These are phyloP conservation scores for Chenopodium suecicum DNA, from an alignment of 148 eudicot species.

Conservation along the genomic window DNA sequence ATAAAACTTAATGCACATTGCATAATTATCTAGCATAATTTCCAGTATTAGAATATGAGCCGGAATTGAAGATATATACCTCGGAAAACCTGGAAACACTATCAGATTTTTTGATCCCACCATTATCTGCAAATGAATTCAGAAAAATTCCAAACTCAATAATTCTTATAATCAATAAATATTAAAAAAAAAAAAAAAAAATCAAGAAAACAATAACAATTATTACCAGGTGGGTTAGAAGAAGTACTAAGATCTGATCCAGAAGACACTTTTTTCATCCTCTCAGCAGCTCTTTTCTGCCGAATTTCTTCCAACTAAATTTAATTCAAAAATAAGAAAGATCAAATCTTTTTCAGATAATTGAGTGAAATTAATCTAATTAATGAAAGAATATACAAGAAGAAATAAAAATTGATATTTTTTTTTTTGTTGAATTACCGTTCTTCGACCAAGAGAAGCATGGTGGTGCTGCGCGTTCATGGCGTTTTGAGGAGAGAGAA, in stretches of 20 bases:
- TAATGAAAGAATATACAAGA: neutral
- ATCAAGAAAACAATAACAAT: neutral
- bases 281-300: conserved; percentile 88
- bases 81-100: conserved; percentile 35
- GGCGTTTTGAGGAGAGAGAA: conserved; percentile 9
- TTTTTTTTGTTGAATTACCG: conserved; percentile 34
- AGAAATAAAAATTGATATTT: neutral
- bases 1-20: neutral
- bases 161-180: neutral
- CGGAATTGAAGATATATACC: conserved; percentile 12
- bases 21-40: neutral
- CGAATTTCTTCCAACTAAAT: conserved; percentile 78
- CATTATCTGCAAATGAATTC: conserved; percentile 32
- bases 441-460: conserved; percentile 74
- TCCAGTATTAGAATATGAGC: neutral
- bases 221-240: conserved; percentile 47
- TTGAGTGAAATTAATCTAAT: no score
- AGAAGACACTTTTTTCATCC: conserved; percentile 71
- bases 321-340: neutral
- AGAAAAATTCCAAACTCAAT: neutral
- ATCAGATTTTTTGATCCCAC: conserved; percentile 38
- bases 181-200: neutral
- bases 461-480: conserved; percentile 48
- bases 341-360: neutral
- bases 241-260: conserved; percentile 72